Conservation (phyloP, 768 basidiomycete species). For the Termitomyces eurrhizus region DNA sequence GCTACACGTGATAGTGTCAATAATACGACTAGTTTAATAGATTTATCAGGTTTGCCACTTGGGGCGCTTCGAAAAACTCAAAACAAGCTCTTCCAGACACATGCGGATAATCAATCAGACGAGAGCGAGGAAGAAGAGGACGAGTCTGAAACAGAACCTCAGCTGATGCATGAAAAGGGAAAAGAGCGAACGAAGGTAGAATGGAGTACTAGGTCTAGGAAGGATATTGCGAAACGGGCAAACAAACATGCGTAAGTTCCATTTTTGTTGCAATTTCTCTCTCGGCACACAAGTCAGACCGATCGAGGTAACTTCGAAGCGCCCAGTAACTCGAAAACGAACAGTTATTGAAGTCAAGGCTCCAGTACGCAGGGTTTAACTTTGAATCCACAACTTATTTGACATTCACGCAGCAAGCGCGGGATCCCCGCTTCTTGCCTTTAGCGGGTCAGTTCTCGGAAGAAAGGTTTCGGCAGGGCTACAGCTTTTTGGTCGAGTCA, state of each 20-base stretch:
- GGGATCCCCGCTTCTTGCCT: slow-evolving; percentile 85
- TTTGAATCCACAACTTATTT: not conserved
- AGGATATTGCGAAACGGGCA: slow-evolving; percentile 53
- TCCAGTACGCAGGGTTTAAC: slow-evolving; percentile 42
- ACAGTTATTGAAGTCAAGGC: slow-evolving; percentile 65
- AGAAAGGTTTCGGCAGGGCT: slow-evolving; percentile 63
- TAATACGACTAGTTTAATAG: slow-evolving; percentile 26
- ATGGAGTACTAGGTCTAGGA: slow-evolving; percentile 38
- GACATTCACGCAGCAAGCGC: slow-evolving; percentile 48
- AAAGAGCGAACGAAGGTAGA: slow-evolving; percentile 33
- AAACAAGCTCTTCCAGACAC: slow-evolving; percentile 40
- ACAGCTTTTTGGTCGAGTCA: slow-evolving; percentile 68
- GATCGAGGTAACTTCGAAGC: slow-evolving; percentile 77
- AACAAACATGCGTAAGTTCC: slow-evolving; percentile 84
- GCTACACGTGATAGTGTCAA: not conserved
- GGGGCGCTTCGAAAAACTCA: slow-evolving; percentile 66
- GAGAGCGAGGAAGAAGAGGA: slow-evolving; percentile 15
- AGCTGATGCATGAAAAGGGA: slow-evolving; percentile 3
- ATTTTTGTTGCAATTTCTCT: not conserved
- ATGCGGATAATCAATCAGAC: slow-evolving; percentile 26
- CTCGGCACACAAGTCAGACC: slow-evolving; percentile 46
- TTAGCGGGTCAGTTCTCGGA: slow-evolving; percentile 65
- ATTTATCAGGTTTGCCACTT: slow-evolving; percentile 57
- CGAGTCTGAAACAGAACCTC: slow-evolving; percentile 5
- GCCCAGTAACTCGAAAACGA: slow-evolving; percentile 72